A percentile compares a stretch with the other conserved stretches of the same genome.
phyloP scores from a whole-genome alignment of 192 early-diverging fungal species.

The Linnemannia zychae region DNA sequence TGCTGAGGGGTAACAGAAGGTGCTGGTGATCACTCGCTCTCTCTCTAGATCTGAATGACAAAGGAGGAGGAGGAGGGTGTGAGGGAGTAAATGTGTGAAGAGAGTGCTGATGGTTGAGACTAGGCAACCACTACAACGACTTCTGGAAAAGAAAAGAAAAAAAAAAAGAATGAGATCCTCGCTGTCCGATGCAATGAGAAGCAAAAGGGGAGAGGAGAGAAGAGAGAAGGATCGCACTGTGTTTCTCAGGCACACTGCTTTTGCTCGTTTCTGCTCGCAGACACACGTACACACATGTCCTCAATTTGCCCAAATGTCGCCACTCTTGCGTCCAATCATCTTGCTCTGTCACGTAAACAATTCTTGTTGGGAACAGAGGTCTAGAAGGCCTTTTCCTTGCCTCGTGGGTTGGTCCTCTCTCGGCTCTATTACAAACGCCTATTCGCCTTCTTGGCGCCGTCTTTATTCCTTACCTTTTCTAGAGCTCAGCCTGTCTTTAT shows the following conservation, averaged over 20 bases:
- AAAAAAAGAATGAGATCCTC: constrained; percentile 4
- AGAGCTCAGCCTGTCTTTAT: background rate
- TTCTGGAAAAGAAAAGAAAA: too few species aligned
- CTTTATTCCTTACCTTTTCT: background rate
- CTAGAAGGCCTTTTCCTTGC: background rate
- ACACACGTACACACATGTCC: background rate
- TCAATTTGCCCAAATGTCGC: constrained; percentile 10
- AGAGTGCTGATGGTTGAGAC: constrained; percentile 8
- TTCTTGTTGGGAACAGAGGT: background rate
- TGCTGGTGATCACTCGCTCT: background rate
- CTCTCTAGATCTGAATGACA: constrained; percentile 21
- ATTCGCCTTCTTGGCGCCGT: constrained; percentile 2
- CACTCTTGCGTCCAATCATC: background rate
- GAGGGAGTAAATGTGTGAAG: background rate
- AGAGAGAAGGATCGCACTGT: background rate
- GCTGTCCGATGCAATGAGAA: background rate
- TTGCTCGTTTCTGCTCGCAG: background rate
- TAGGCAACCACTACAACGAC: constrained; percentile 2
- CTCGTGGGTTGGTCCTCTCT: background rate
- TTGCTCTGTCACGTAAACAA: constrained; percentile 6
- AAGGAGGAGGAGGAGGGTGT: constrained; percentile 13
- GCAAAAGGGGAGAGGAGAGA: background rate
- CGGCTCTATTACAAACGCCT: background rate
- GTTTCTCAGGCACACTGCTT: background rate
- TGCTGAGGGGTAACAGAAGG: background rate